Evolutionary conservation across 306 rosid species (phyloP), one percentile per base, ranked within the genome.

Genomic region (Morella rubra): DNA sequence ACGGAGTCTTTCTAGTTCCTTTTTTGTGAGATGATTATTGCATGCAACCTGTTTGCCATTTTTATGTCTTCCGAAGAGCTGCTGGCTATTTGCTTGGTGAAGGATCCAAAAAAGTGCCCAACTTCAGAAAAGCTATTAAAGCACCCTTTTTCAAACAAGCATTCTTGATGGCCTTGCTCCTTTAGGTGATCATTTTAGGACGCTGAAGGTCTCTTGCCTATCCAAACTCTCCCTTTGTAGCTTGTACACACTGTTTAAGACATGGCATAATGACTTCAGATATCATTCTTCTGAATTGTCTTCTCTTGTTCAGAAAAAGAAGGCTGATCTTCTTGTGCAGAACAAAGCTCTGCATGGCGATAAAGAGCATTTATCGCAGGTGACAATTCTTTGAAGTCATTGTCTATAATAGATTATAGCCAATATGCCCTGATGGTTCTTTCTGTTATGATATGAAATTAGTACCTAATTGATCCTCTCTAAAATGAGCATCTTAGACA

Each of bases 281-380:
- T 49, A 11, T 42, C 32, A 51, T 60, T 76, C 58, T 73, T 78
- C 69, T 84, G 75, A 55, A 82, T 66, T 75, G 52, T 9, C 64
- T 83, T 73, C 60, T 74, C 20, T 78, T 68, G 86, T 67, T 72
- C 73, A 94, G 98, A 90, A 86, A 75, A 89, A 90, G 74, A 97
- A 94, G 86, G 97, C 93, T 22, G 96, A 92, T 81, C 92, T 91
- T 76, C 88, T 94, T 81, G 82, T 89, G 77, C 96, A 91, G 82
- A 94, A 90, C 89, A 90, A 87, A 82, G 96, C 90, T 67, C 89
- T 89, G 46, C 89, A 91, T 75, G 98, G 88, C 81, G 93, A 93
- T 80, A 89, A 88, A 76, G 97, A 94, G 32, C 98, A 94, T 19
- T 81, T 91, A 69, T 94, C 98, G 6, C 96, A 94, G 96, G 98